Evolutionary conservation across 768 basidiomycete species (phyloP), one percentile per base, ranked within the genome.

Genomic region (Jaapia argillacea): DNA sequence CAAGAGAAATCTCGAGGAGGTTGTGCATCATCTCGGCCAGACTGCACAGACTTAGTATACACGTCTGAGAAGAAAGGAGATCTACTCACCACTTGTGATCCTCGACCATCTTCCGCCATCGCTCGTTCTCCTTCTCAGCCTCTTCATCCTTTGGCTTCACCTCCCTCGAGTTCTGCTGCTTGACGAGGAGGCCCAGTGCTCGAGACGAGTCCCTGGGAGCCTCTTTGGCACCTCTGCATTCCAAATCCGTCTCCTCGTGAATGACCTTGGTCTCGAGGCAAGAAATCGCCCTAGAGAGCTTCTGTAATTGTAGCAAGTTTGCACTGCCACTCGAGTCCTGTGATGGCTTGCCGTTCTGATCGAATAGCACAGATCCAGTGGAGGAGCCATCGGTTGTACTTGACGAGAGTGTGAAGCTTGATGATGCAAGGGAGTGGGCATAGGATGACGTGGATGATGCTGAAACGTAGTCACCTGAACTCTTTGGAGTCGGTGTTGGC

Each of bases 21-120:
- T 86, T 82, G 61, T 92, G 90, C 52, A 94, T 89, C 46, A 78
- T 75, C 51, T 98, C 93, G 0, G 87, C 90, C 4, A 97, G 75
- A 47, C 93, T 97, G 52, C n/a, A 18, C 13, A 31, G 24, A 61
- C 45, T 3, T 21, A 27, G 20, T 26, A 35, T 35, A 51, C 12
- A 28, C 48, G 24, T 50, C 38, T 42, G 44, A 31, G 26, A 13
- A 25, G 37, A 41, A 50, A 14, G 31, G 12, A 22, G 24, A 27
- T 24, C 22, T n/a, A 68, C 83, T 49, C 52, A 87, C 93, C 75
- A 70, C 61, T 94, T 96, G 60, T 99, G 96, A 55, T 85, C 78
- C 0, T 67, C 64, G 26, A 87, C 74, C 45, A 82, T 67, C 45
- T 75, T 77, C 41, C 72, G 70, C 74, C 89, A 88, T 50, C 80